Conservation (phyloP, 176 grass and related monocot species). For the Thalia dealbata region DNA sequence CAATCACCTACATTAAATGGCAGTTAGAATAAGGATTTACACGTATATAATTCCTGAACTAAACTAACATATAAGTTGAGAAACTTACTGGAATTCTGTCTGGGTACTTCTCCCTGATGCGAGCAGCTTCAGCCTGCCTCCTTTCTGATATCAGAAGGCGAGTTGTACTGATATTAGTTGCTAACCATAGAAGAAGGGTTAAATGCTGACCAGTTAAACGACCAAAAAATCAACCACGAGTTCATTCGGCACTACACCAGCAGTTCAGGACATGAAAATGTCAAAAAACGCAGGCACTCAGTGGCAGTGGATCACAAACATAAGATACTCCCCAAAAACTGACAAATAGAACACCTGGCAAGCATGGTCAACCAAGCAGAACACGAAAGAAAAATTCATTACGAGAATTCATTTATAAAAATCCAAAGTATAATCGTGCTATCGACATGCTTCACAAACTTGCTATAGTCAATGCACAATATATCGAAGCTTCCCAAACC, state of each 20-base stretch:
- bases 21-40: neutral
- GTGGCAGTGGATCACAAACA: neutral
- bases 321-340: neutral
- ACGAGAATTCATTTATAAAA: neutral
- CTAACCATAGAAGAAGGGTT: neutral
- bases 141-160: constrained; percentile 34
- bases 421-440: neutral
- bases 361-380: neutral
- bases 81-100: constrained; percentile 69
- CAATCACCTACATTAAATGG: constrained; percentile 59
- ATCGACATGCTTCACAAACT: too few relatives aligned
- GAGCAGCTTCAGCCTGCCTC: constrained; percentile 67
- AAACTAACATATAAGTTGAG: neutral
- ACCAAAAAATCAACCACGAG: neutral
- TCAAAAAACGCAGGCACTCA: neutral
- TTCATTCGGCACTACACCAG: neutral
- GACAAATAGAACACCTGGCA: too few relatives aligned
- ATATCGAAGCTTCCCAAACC: too few relatives aligned
- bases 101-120: constrained; percentile 72
- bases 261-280: neutral
- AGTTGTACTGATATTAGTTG: neutral
- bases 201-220: neutral
- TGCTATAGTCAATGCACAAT: too few relatives aligned
- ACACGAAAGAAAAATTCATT: neutral
- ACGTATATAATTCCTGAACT: neutral